phyloP scores from a whole-genome alignment of 2,329 filamentous ascomycete genomes.

The Penicillium sp. region DNA sequence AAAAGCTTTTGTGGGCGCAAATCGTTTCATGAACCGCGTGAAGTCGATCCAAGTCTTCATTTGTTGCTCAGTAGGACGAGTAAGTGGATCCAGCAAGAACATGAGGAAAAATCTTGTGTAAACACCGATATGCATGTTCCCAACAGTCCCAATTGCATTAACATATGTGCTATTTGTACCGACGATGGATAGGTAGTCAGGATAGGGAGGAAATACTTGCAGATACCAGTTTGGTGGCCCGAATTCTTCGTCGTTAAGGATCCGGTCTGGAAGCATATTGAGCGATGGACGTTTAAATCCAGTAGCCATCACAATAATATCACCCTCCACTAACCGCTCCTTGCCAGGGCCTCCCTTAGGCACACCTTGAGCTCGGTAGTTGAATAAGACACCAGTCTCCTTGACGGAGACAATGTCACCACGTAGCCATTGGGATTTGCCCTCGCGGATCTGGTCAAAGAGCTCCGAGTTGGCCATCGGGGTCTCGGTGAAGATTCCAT shows the following conservation, averaged over 20 bases:
- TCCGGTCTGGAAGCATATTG: conserved; percentile 65
- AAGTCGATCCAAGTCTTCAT: conserved; percentile 88
- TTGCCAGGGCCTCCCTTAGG: conserved; percentile 73
- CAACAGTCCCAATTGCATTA: conserved; percentile 75
- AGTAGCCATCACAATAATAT: conserved; percentile 80
- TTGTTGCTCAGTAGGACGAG: conserved; percentile 68
- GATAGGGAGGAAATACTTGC: conserved; percentile 74
- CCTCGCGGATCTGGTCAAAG: conserved; percentile 70
- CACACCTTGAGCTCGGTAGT: conserved; percentile 68
- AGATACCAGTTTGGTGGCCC: conserved; percentile 83
- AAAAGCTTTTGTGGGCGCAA: conserved; percentile 72
- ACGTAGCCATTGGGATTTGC: conserved; percentile 74
- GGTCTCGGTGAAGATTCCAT: conserved; percentile 73
- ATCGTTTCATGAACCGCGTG: conserved; percentile 68
- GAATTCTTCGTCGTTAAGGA: conserved; percentile 68
- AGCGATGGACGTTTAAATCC: conserved; percentile 75
- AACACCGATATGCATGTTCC: conserved; percentile 87
- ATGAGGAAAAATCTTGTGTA: conserved; percentile 83
- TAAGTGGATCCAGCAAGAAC: conserved; percentile 78
- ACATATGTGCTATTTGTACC: conserved; percentile 84
- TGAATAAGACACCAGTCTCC: conserved; percentile 66
- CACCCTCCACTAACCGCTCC: conserved; percentile 65
- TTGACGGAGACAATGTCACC: conserved; percentile 72
- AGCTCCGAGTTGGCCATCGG: conserved; percentile 85
- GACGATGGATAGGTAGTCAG: conserved; percentile 66